A percentile compares a stretch with the other conserved stretches of the same genome.
Evolutionary conservation across 768 basidiomycete species (phyloP).

Genomic region (Rickenella mellea): DNA sequence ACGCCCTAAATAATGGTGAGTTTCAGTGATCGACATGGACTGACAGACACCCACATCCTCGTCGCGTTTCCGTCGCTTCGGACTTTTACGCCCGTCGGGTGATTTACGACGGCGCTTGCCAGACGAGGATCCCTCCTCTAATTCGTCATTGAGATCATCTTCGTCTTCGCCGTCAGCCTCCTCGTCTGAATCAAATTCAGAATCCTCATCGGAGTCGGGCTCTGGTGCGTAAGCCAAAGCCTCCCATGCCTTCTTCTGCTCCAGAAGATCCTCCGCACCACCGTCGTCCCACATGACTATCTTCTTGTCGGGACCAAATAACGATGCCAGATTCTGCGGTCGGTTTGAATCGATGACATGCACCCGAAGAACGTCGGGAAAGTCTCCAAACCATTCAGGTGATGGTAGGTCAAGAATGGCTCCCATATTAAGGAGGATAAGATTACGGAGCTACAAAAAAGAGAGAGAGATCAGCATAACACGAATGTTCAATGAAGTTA

Average conservation of each 20-base stretch:
- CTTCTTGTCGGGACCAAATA: constrained; percentile 68
- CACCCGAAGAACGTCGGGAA: constrained; percentile 50
- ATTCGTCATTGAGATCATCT: constrained; percentile 33
- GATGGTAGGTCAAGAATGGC: constrained; percentile 76
- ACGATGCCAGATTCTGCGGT: constrained; percentile 79
- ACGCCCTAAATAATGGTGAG: constrained; percentile 26
- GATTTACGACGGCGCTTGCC: constrained; percentile 26
- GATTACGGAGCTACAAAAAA: constrained; percentile 60
- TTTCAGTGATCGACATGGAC: constrained; percentile 1
- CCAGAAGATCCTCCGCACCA: constrained; percentile 55
- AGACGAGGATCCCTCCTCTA: constrained; percentile 23
- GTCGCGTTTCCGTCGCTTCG: constrained; percentile 56
- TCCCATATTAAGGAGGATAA: constrained; percentile 90
- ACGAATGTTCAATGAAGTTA: background rate
- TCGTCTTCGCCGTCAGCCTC: constrained; percentile 34
- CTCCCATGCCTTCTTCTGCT: constrained; percentile 79
- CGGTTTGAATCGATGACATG: constrained; percentile 94
- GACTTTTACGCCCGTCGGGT: constrained; percentile 13
- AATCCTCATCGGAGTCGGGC: constrained; percentile 54
- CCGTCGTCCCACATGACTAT: constrained; percentile 94
- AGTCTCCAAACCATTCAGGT: constrained; percentile 67
- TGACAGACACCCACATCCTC: constrained; percentile 26
- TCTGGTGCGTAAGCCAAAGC: constrained; percentile 74
- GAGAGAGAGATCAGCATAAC: constrained; percentile 1
- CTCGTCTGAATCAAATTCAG: constrained; percentile 31